Evolutionary conservation across 1,284 basidiomycete species (phyloP).

Genomic region (Xerocomus amazonicus): DNA sequence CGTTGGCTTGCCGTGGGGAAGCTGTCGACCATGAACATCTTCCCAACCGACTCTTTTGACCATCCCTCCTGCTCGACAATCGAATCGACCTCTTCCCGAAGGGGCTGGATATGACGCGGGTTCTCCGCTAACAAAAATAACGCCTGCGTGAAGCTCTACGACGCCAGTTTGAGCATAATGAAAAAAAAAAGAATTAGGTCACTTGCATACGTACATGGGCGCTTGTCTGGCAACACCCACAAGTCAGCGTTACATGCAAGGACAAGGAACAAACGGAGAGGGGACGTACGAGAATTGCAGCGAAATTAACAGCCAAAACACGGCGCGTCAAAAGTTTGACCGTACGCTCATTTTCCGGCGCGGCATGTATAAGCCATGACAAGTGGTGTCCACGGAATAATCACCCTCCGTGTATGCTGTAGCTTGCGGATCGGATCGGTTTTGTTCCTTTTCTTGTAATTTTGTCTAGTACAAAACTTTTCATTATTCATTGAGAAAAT

Average conservation of each 20-base stretch:
- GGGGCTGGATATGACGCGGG: constrained; percentile 35
- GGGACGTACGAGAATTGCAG: constrained; percentile 33
- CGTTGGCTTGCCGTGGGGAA: constrained; percentile 43
- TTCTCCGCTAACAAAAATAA: constrained; percentile 36
- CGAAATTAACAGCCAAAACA: constrained; percentile 38
- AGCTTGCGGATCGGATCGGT: no score
- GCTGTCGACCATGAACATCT: constrained; percentile 45
- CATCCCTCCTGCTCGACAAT: constrained; percentile 36
- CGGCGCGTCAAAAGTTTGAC: constrained; percentile 32
- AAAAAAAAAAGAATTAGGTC: not conserved
- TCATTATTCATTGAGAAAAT: no score
- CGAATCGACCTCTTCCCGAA: constrained; percentile 42
- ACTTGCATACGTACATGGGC: constrained; percentile 9
- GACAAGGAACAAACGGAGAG: not conserved
- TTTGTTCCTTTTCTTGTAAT: no score
- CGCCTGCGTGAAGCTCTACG: constrained; percentile 33
- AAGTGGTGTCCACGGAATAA: no score
- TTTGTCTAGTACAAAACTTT: no score
- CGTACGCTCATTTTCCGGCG: constrained; percentile 25
- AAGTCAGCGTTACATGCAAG: not conserved
- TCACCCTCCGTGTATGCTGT: no score
- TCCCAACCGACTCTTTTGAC: constrained; percentile 38
- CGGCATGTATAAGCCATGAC: constrained; percentile 43
- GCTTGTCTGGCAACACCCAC: constrained; percentile 9
- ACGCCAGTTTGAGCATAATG: not conserved